Conservation (phyloP, 2,329 filamentous ascomycete genomes). For the Neonectria faginata region DNA sequence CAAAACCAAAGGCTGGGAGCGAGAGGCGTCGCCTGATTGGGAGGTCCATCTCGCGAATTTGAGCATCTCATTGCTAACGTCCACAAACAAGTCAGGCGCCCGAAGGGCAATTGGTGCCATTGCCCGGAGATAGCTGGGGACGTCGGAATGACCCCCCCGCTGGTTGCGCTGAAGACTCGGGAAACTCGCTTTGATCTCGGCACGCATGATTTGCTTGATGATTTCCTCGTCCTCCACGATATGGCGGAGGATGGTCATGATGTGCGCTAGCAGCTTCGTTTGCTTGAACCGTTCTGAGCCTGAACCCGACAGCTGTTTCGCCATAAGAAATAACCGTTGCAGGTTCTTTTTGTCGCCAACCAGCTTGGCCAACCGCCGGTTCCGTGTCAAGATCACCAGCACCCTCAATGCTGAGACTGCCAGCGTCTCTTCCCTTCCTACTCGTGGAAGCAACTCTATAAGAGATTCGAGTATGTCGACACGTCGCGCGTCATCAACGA, state of each 20-base stretch:
- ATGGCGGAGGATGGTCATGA: constrained; percentile 90
- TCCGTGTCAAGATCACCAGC: constrained; percentile 87
- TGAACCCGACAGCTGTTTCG: constrained; percentile 86
- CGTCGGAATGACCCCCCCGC: constrained; percentile 72
- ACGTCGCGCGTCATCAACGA: constrained; percentile 71
- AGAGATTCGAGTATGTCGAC: constrained; percentile 78
- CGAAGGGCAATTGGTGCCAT: constrained; percentile 85
- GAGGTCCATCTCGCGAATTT: constrained; percentile 74
- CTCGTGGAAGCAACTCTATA: constrained; percentile 84
- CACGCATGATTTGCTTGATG: constrained; percentile 90
- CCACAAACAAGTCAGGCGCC: constrained; percentile 85
- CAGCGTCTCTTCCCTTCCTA: constrained; percentile 88
- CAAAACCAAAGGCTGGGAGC: constrained; percentile 54
- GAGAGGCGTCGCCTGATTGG: constrained; percentile 50
- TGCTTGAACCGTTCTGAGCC: constrained; percentile 78
- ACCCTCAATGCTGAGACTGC: constrained; percentile 86
- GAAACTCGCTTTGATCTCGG: constrained; percentile 85
- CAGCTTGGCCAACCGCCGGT: constrained; percentile 77
- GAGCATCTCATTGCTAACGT: constrained; percentile 86
- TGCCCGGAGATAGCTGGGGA: constrained; percentile 77
- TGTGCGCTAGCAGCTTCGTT: constrained; percentile 66
- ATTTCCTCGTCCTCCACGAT: constrained; percentile 94
- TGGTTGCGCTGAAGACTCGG: constrained; percentile 64
- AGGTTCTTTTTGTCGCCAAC: constrained; percentile 91
- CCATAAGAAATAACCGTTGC: constrained; percentile 92